Conservation (phyloP, 108 stramenopile genomes). For the Skeletonema marinoi region DNA sequence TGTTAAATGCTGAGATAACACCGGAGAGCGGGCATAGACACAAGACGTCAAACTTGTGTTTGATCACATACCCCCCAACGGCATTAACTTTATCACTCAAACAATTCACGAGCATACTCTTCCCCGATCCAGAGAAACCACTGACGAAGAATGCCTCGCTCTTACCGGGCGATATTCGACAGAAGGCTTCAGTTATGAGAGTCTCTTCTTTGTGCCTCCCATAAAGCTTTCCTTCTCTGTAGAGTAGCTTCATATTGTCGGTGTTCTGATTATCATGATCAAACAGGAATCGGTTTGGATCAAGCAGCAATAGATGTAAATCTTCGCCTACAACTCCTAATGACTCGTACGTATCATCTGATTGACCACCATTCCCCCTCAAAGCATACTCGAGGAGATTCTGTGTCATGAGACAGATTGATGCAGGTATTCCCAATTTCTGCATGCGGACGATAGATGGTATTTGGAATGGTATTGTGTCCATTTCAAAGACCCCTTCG, state of each 20-base stretch:
- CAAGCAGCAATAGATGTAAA: constrained; percentile 1
- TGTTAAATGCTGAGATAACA: too few species aligned
- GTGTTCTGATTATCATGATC: neutral
- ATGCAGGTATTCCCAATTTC: too few species aligned
- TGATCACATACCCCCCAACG: too few species aligned
- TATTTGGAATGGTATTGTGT: neutral
- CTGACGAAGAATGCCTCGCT: constrained; percentile 25
- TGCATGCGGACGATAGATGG: too few species aligned
- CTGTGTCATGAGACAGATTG: too few species aligned
- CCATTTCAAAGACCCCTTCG: neutral
- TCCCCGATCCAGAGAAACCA: constrained; percentile 32
- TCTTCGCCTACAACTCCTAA: neutral
- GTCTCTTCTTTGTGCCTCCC: constrained; percentile 16
- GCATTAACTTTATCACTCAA: constrained; percentile 2
- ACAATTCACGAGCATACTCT: constrained; percentile 13
- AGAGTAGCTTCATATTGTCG: neutral
- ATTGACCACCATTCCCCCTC: too few species aligned
- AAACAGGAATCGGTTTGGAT: neutral
- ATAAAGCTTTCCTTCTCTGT: constrained; percentile 14
- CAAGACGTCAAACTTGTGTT: too few species aligned
- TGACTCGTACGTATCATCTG: too few species aligned
- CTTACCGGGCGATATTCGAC: constrained; percentile 14
- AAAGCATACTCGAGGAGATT: too few species aligned
- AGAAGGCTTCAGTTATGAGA: constrained; percentile 23
- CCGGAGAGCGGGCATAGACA: too few species aligned